Conservation (phyloP, 441 rosid species). For the Flueggea neowawraea region DNA sequence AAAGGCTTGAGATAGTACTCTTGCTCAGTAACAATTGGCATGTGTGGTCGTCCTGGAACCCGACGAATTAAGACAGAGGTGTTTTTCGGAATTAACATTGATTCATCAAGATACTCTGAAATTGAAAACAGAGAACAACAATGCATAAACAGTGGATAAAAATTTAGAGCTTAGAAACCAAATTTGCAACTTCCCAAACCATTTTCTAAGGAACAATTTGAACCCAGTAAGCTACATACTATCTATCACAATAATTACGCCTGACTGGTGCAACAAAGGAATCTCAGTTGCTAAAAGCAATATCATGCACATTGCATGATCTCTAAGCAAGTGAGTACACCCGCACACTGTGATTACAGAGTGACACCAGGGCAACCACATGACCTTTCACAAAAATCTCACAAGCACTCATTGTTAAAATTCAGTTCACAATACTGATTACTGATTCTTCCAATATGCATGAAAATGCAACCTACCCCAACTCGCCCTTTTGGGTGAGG, state of each 20-base stretch:
- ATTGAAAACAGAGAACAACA: constrained; percentile 54
- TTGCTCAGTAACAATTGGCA: constrained; percentile 85
- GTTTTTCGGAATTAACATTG: constrained; percentile 94
- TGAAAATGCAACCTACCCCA: not conserved
- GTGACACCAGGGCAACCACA: not conserved
- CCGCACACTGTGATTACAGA: not conserved
- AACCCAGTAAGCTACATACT: not conserved
- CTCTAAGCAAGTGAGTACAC: not conserved
- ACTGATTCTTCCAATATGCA: not conserved
- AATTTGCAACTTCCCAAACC: constrained; percentile 15
- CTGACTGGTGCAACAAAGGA: not conserved
- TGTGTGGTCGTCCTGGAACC: constrained; percentile 97
- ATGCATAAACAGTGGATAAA: constrained; percentile 37
- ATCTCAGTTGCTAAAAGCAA: not conserved
- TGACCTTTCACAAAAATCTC: not conserved
- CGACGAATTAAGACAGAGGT: constrained; percentile 97
- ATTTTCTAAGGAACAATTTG: not conserved
- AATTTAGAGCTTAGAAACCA: constrained; percentile 13
- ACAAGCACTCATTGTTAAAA: not conserved
- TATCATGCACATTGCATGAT: not conserved
- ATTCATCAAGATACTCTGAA: constrained; percentile 99
- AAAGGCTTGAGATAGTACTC: constrained; percentile 78
- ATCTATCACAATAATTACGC: not conserved
- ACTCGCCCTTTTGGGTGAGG: not conserved
- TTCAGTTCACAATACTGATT: too few relatives aligned